phyloP scores from a whole-genome alignment of 768 basidiomycete species.

The Mycena filopes region DNA sequence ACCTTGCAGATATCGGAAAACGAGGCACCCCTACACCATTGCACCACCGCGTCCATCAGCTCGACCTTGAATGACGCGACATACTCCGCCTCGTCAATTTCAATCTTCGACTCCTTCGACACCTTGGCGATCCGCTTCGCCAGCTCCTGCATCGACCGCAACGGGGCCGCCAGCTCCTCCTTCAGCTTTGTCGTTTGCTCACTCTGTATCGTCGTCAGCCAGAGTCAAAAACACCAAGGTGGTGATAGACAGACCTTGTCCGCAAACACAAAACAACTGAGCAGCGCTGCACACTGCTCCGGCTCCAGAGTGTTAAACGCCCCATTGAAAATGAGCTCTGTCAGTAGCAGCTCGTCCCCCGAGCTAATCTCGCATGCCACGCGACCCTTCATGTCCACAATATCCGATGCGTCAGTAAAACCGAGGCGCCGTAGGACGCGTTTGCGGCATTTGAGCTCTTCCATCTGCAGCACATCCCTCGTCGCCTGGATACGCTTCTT shows the following conservation, averaged over 20 bases:
- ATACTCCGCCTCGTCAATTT: constrained; percentile 93
- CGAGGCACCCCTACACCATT: constrained; percentile 98
- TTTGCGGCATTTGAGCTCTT: constrained; percentile 95
- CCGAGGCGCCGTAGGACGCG: constrained; percentile 92
- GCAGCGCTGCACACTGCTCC: constrained; percentile 92
- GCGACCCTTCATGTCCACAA: constrained; percentile 97
- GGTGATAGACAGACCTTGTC: constrained; percentile 83
- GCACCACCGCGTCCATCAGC: constrained; percentile 96
- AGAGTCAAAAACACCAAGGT: background rate
- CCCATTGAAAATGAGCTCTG: constrained; percentile 97
- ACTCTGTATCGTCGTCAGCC: constrained; percentile 59
- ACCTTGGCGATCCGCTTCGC: constrained; percentile 97
- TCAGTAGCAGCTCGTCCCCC: constrained; percentile 95
- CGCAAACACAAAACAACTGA: constrained; percentile 97
- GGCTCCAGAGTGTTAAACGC: constrained; percentile 91
- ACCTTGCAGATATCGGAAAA: constrained; percentile 98
- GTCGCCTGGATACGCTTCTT: constrained; percentile 91
- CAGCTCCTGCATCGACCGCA: constrained; percentile 95
- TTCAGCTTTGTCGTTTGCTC: constrained; percentile 87
- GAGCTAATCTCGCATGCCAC: constrained; percentile 99
- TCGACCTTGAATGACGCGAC: constrained; percentile 98
- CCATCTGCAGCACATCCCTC: constrained; percentile 92
- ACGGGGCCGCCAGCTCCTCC: constrained; percentile 92
- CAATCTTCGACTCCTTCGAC: constrained; percentile 91
- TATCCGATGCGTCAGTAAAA: constrained; percentile 89